These are phyloP conservation scores for Digitaria exilis DNA, from an alignment of 202 grass and related monocot genomes.

Conservation along the genomic window DNA sequence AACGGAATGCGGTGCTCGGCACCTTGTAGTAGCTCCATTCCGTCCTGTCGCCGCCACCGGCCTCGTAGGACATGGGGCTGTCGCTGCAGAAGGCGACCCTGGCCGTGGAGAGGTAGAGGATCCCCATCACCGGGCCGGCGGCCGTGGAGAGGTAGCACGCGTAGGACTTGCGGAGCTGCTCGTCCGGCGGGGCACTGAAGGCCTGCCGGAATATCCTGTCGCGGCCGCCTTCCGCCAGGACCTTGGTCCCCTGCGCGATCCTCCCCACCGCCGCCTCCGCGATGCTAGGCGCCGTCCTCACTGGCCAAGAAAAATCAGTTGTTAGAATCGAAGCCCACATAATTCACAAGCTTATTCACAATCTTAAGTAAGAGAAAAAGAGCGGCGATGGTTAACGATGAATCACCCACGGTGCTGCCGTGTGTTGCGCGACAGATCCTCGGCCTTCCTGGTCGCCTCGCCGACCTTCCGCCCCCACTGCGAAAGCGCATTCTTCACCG, in stretches of 20 bases:
- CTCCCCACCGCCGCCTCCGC: constrained; percentile 77
- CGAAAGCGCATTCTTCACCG: constrained; percentile 71
- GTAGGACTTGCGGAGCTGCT: constrained; percentile 78
- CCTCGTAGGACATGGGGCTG: constrained; percentile 61
- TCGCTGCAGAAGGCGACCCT: constrained; percentile 94
- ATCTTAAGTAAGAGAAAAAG: no score
- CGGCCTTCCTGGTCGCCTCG: constrained; percentile 66
- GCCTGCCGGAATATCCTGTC: constrained; percentile 75
- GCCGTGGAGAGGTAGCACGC: constrained; percentile 89
- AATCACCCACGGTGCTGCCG: constrained; percentile 79
- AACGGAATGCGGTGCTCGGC: no score
- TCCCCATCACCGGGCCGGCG: constrained; percentile 74
- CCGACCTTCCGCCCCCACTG: constrained; percentile 81
- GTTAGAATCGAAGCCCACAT: background rate
- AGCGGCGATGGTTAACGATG: background rate
- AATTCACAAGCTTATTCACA: background rate
- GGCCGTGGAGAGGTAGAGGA: constrained; percentile 76
- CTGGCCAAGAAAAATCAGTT: constrained; percentile 22
- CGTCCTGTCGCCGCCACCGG: constrained; percentile 36
- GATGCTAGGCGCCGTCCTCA: constrained; percentile 82
- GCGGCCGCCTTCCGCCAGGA: constrained; percentile 84
- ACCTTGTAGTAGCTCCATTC: constrained; percentile 95
- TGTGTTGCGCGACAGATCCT: constrained; percentile 85
- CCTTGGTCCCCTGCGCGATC: constrained; percentile 84
- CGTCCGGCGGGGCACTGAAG: constrained; percentile 69